These are phyloP conservation scores for Thielaviopsis cerberus DNA, from an alignment of 2,329 filamentous ascomycete genomes.

Conservation along the genomic window DNA sequence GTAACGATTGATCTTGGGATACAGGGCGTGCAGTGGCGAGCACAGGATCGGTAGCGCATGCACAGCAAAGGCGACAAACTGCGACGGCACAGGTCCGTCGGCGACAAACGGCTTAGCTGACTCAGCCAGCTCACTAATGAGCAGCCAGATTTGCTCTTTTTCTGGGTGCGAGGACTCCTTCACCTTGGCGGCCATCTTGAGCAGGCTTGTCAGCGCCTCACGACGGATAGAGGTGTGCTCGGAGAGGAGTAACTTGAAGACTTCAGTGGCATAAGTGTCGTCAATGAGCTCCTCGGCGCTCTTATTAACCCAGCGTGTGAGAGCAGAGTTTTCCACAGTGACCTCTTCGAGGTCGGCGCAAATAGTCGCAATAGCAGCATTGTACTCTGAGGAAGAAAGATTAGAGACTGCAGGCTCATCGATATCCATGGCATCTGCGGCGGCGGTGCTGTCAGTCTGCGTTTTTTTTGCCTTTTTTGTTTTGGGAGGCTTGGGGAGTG, in stretches of 20 bases:
- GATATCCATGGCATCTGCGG: constrained; percentile 1
- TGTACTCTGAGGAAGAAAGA: neutral
- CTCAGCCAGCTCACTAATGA: constrained; percentile 64
- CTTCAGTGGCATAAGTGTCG: constrained; percentile 49
- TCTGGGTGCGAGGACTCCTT: constrained; percentile 56
- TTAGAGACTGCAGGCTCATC: neutral
- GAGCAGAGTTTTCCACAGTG: constrained; percentile 31
- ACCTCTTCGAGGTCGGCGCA: constrained; percentile 1
- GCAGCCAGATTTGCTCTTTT: constrained; percentile 58
- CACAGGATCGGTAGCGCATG: constrained; percentile 51
- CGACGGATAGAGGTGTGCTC: constrained; percentile 56
- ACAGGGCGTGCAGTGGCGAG: constrained; percentile 65
- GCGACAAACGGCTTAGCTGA: constrained; percentile 42
- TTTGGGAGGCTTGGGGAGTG: constrained; percentile 3
- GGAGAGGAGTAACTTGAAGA: constrained; percentile 62
- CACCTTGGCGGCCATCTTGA: constrained; percentile 44
- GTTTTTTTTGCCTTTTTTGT: neutral
- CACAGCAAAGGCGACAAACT: constrained; percentile 57
- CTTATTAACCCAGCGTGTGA: constrained; percentile 54
- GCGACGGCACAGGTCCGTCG: constrained; percentile 45
- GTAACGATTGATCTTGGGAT: constrained; percentile 71
- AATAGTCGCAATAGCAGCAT: neutral
- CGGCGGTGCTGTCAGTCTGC: neutral
- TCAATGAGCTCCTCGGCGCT: constrained; percentile 62
- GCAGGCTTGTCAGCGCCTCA: constrained; percentile 53